phyloP scores from a whole-genome alignment of 495 filamentous ascomycete genomes.

The Lasiosphaeriaceae sp. region DNA sequence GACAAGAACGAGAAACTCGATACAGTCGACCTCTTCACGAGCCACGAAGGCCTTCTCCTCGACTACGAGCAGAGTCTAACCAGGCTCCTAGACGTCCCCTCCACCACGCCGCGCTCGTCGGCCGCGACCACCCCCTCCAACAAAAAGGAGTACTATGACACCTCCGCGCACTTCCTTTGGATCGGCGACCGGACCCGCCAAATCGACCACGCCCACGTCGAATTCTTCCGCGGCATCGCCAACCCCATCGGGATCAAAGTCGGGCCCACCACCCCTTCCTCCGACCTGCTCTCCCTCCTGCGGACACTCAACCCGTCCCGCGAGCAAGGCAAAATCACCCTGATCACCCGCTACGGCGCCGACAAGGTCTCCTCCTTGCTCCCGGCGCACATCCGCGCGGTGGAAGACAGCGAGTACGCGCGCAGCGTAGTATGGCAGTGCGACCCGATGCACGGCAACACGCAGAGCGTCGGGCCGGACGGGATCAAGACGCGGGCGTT shows the following conservation, averaged over 20 bases:
- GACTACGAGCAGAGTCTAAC: constrained; percentile 92
- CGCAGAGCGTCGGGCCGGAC: constrained; percentile 55
- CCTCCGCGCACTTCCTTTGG: constrained; percentile 97
- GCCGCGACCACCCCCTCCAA: constrained; percentile 7
- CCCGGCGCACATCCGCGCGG: constrained; percentile 78
- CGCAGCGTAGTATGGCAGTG: constrained; percentile 93
- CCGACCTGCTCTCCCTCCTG: constrained; percentile 72
- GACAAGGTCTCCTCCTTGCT: constrained; percentile 66
- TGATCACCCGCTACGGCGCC: constrained; percentile 93
- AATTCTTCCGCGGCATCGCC: constrained; percentile 93
- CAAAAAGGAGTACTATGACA: constrained; percentile 68
- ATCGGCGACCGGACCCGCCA: constrained; percentile 95
- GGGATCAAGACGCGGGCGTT: constrained; percentile 89
- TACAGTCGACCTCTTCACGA: constrained; percentile 93
- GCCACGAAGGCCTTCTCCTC: constrained; percentile 89
- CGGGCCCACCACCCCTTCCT: constrained; percentile 71
- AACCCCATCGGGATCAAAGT: constrained; percentile 97
- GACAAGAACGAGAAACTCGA: constrained; percentile 79
- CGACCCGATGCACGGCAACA: constrained; percentile 97
- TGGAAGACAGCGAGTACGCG: constrained; percentile 62
- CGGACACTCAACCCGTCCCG: constrained; percentile 76
- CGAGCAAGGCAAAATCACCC: constrained; percentile 86
- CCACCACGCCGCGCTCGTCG: constrained; percentile 17
- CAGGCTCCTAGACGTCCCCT: constrained; percentile 65
- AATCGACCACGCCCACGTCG: constrained; percentile 85